phyloP scores from a whole-genome alignment of 768 basidiomycete genomes.

The Rhizopogon roseolus region DNA sequence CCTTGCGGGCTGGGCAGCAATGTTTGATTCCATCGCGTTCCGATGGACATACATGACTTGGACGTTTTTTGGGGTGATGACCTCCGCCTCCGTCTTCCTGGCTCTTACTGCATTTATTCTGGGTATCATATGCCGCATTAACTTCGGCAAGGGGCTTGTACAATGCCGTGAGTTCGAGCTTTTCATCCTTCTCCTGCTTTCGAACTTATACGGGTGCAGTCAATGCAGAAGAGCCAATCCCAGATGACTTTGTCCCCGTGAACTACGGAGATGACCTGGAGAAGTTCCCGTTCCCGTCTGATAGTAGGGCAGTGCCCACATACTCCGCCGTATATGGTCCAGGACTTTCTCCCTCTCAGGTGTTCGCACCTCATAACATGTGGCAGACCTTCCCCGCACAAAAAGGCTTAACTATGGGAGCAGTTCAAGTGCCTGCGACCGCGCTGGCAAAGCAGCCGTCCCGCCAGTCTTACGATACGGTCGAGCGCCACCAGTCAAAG shows the following conservation, averaged over 20 bases:
- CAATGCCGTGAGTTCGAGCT: conserved; percentile 49
- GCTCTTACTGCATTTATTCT: conserved; percentile 51
- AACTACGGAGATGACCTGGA: conserved; percentile 32
- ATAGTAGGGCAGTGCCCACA: conserved; percentile 48
- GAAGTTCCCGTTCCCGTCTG: conserved; percentile 62
- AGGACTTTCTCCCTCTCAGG: conserved; percentile 33
- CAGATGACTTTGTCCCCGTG: conserved; percentile 35
- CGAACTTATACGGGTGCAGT: conserved; percentile 33
- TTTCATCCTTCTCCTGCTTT: neutral
- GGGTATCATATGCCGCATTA: conserved; percentile 63
- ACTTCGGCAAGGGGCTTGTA: conserved; percentile 73
- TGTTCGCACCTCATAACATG: conserved; percentile 27
- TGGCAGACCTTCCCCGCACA: conserved; percentile 16
- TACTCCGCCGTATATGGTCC: conserved; percentile 38
- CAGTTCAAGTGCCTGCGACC: conserved; percentile 23
- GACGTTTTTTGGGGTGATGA: conserved; percentile 69
- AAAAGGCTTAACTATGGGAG: neutral
- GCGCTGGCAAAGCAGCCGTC: conserved; percentile 31
- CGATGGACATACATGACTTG: conserved; percentile 73
- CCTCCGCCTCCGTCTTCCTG: conserved; percentile 52
- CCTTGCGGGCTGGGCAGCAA: conserved; percentile 62
- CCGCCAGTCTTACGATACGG: conserved; percentile 21
- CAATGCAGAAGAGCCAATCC: conserved; percentile 46
- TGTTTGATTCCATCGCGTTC: conserved; percentile 72
- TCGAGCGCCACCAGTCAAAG: conserved; percentile 3